Conservation (phyloP, 73 alveolate species). For the Breviolum minutum region DNA sequence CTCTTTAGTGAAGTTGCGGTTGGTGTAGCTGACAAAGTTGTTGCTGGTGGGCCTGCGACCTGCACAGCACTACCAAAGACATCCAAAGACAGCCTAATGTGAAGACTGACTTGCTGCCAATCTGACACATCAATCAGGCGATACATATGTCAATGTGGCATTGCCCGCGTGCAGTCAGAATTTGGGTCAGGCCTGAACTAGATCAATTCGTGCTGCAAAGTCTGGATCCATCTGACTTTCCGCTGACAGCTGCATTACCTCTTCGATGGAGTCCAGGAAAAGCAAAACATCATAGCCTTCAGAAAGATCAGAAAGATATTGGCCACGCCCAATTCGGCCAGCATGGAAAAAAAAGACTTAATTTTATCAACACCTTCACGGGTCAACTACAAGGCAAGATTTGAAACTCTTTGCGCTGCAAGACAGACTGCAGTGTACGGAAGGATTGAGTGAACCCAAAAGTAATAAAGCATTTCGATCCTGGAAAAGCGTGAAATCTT, state of each 20-base stretch:
- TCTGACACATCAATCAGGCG: too few species aligned
- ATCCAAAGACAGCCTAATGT: background rate
- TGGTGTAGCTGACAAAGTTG: slow-evolving; percentile 52
- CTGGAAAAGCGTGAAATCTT: too few species aligned
- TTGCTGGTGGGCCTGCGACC: slow-evolving; percentile 77
- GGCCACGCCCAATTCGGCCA: background rate
- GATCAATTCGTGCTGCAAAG: slow-evolving; percentile 73
- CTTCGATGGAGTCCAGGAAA: slow-evolving; percentile 79
- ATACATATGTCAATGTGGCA: too few species aligned
- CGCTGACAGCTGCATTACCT: slow-evolving; percentile 61
- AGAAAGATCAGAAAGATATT: background rate
- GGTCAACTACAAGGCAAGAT: background rate
- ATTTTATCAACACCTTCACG: background rate
- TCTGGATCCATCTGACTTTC: slow-evolving; percentile 80
- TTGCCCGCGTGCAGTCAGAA: background rate
- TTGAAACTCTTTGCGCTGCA: background rate
- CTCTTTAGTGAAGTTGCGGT: background rate
- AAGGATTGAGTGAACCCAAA: too few species aligned
- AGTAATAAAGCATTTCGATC: too few species aligned
- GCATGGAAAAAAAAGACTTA: too few species aligned
- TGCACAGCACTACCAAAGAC: background rate
- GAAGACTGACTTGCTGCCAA: background rate
- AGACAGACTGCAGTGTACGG: too few species aligned
- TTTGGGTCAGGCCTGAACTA: slow-evolving; percentile 20
- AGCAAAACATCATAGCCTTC: slow-evolving; percentile 80